Evolutionary conservation across 306 rosid species (phyloP).

Genomic region (Sphenostylis stenocarpa): DNA sequence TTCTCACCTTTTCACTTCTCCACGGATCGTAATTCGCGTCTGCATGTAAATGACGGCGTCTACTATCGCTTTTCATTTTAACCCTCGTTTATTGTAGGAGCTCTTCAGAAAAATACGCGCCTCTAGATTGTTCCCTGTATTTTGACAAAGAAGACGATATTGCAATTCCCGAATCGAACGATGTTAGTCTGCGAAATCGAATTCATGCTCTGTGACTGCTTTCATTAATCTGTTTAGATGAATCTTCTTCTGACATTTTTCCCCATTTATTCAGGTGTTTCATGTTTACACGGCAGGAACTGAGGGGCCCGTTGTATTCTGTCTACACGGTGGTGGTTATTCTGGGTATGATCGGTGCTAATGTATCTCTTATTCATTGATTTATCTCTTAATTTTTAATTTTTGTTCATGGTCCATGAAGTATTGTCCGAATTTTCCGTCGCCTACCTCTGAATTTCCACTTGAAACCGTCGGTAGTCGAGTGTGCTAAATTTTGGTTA

Average conservation of each 20-base stretch:
- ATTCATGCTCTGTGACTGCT: background rate
- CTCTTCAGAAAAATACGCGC: constrained; percentile 59
- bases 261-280: constrained; percentile 67
- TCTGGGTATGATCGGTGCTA: constrained; percentile 63
- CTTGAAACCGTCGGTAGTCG: background rate
- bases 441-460: background rate
- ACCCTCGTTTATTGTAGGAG: constrained; percentile 41
- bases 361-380: background rate
- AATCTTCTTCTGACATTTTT: constrained; percentile 6
- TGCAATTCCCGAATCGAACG: constrained; percentile 58
- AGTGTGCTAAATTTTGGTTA: background rate
- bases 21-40: background rate
- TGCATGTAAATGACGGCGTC: background rate
- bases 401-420: constrained; percentile 8
- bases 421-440: background rate
- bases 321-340: constrained; percentile 95
- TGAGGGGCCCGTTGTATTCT: constrained; percentile 93
- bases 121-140: constrained; percentile 67
- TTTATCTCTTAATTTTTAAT: background rate
- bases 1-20: background rate
- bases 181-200: constrained; percentile 49
- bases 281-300: constrained; percentile 93
- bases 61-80: background rate
- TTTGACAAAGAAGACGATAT: constrained; percentile 79
- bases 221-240: background rate